A percentile compares a stretch with the other conserved stretches of the same genome.
Conservation (phyloP, 2,329 filamentous ascomycete species). For the Coleophoma cylindrospora region DNA sequence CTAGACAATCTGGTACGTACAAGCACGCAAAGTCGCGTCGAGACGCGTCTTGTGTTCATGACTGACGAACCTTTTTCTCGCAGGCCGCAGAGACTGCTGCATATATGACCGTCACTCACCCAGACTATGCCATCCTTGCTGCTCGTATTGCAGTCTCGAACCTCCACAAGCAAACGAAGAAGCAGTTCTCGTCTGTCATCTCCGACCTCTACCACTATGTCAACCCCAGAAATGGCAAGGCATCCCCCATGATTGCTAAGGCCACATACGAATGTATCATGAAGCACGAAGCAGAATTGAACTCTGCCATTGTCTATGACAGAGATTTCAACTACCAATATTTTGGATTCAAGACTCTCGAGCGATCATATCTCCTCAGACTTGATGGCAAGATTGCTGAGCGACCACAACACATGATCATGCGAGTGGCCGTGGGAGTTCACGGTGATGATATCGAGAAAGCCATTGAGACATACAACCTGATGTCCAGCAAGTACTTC, state of each 20-base stretch:
- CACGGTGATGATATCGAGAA: conserved; percentile 93
- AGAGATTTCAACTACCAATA: conserved; percentile 99
- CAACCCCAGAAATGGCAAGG: conserved; percentile 83
- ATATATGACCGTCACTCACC: conserved; percentile 99
- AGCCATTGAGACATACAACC: conserved; percentile 95
- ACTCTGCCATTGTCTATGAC: conserved; percentile 98
- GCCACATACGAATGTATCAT: conserved; percentile 89
- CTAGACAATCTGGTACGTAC: conserved; percentile 89
- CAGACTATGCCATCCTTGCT: conserved; percentile 97
- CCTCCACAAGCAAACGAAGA: conserved; percentile 99
- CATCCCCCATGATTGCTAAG: conserved; percentile 92
- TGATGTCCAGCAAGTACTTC: conserved; percentile 98
- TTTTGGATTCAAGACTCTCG: conserved; percentile 98
- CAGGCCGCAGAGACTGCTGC: conserved; percentile 97
- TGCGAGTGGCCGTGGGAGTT: conserved; percentile 97
- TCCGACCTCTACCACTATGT: conserved; percentile 92
- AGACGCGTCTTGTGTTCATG: conserved; percentile 3
- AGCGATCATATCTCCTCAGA: conserved; percentile 94
- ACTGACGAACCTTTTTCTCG: conserved; percentile 11
- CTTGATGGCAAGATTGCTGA: conserved; percentile 95
- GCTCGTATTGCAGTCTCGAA: conserved; percentile 98
- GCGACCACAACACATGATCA: conserved; percentile 98
- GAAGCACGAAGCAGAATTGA: conserved; percentile 93
- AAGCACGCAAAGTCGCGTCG: conserved; percentile 17
- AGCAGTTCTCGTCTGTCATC: conserved; percentile 96